phyloP scores from a whole-genome alignment of 495 filamentous ascomycete genomes.

The Neurospora tetrasperma region DNA sequence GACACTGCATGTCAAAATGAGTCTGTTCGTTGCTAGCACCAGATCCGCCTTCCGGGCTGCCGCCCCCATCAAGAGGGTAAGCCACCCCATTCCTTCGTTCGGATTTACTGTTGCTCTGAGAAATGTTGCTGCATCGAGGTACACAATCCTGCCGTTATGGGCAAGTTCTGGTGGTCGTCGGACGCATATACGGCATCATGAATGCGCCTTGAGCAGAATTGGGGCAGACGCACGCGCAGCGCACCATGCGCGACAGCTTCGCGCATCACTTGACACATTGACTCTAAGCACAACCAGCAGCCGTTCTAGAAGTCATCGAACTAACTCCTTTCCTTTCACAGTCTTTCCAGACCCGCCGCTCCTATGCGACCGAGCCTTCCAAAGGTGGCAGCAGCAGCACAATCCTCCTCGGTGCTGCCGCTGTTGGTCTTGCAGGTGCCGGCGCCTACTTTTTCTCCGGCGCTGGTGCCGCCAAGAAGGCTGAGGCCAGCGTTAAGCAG shows the following conservation, averaged over 20 bases:
- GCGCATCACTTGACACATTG: constrained; percentile 8
- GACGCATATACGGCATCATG: neutral
- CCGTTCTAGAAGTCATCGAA: neutral
- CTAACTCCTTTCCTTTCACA: neutral
- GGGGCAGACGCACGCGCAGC: neutral
- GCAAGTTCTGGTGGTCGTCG: neutral
- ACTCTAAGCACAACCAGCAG: neutral
- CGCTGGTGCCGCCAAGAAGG: constrained; percentile 38
- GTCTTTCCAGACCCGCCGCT: constrained; percentile 25
- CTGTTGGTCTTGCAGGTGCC: constrained; percentile 33
- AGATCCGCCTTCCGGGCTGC: constrained; percentile 22
- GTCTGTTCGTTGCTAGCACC: constrained; percentile 21
- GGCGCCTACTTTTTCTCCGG: constrained; percentile 43
- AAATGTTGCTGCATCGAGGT: neutral
- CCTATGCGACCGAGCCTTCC: constrained; percentile 42
- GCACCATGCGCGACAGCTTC: neutral
- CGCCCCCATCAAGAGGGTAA: constrained; percentile 23
- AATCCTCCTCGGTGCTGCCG: constrained; percentile 32
- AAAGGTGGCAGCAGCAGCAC: constrained; percentile 28
- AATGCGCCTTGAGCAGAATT: neutral
- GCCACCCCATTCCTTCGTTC: constrained; percentile 1
- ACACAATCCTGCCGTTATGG: neutral
- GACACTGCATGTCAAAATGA: constrained; percentile 16
- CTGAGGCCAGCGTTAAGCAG: constrained; percentile 41
- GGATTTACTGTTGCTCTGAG: neutral